Conservation (phyloP, 768 basidiomycete genomes). For the Dacryopinax primogenitus region DNA sequence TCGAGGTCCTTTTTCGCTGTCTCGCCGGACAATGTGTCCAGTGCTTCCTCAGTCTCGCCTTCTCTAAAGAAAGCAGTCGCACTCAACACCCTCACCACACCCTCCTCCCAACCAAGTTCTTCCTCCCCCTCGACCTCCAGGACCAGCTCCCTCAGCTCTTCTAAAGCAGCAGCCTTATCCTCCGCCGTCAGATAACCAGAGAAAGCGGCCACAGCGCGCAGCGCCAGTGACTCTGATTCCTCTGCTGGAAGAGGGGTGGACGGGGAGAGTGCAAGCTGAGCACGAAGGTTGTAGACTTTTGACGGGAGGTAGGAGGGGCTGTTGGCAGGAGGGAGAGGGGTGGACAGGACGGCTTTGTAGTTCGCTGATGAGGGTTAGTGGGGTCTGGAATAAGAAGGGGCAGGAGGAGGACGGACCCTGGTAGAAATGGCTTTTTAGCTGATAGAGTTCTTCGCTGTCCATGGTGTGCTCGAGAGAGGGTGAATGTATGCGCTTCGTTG, state of each 20-base stretch:
- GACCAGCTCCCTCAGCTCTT: slow-evolving; percentile 77
- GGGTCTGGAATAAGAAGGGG: too few species aligned
- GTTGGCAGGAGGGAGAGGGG: slow-evolving; percentile 44
- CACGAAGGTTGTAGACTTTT: slow-evolving; percentile 66
- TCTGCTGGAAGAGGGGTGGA: slow-evolving; percentile 41
- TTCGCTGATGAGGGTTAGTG: neutral
- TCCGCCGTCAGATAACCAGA: slow-evolving; percentile 50
- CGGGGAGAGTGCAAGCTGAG: slow-evolving; percentile 57
- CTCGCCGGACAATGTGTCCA: slow-evolving; percentile 67
- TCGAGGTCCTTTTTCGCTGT: slow-evolving; percentile 66
- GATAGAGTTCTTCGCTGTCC: slow-evolving; percentile 3
- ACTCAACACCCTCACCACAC: slow-evolving; percentile 61
- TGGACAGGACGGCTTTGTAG: slow-evolving; percentile 46
- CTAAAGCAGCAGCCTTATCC: slow-evolving; percentile 40
- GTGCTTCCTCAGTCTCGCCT: slow-evolving; percentile 79
- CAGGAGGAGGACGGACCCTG: neutral
- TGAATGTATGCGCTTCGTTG: too few species aligned
- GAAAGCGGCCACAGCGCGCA: slow-evolving; percentile 59
- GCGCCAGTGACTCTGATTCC: slow-evolving; percentile 48
- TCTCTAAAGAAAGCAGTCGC: slow-evolving; percentile 78
- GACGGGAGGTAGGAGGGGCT: slow-evolving; percentile 53
- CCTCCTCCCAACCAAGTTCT: slow-evolving; percentile 49
- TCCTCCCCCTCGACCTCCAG: slow-evolving; percentile 53
- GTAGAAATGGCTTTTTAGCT: slow-evolving; percentile 3
- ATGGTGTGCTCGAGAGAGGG: neutral